Conservation (phyloP, 1,139 yeast genomes). For the Saccharomyces hybrid region DNA sequence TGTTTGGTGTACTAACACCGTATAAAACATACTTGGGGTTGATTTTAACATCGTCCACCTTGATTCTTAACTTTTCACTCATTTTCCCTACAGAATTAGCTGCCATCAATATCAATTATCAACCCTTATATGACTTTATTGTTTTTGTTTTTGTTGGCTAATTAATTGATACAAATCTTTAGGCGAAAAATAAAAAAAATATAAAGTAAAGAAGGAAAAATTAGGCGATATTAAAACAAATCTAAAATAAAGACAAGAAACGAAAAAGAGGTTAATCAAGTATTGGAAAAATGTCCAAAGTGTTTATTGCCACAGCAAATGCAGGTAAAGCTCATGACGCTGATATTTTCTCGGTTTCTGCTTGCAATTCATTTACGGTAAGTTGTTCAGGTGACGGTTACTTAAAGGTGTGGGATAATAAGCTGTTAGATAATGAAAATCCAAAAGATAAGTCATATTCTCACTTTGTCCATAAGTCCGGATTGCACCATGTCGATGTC, state of each 20-base stretch:
- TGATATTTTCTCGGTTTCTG: conserved; percentile 63
- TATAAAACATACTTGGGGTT: conserved; percentile 2
- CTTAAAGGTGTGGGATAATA: conserved; percentile 71
- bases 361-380: conserved; percentile 60
- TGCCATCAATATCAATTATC: neutral
- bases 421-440: conserved; percentile 42
- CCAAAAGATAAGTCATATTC: conserved; percentile 39
- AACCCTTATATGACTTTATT: neutral
- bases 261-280: neutral
- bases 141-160: neutral
- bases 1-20: neutral
- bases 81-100: neutral
- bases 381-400: conserved; percentile 86
- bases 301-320: conserved; percentile 59
- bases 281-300: conserved; percentile 38
- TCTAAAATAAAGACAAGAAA: neutral
- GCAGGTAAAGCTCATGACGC: conserved; percentile 66
- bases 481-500: conserved; percentile 69
- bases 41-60: conserved; percentile 1
- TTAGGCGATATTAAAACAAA: neutral
- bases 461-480: conserved; percentile 46
- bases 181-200: neutral
- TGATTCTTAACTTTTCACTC: neutral
- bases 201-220: neutral
- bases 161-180: neutral